Percentiles rank a stretch among this genome's conserved stretches.
Evolutionary conservation across 2,329 filamentous ascomycete genomes (phyloP).

Genomic region (Verticillium isaacii): DNA sequence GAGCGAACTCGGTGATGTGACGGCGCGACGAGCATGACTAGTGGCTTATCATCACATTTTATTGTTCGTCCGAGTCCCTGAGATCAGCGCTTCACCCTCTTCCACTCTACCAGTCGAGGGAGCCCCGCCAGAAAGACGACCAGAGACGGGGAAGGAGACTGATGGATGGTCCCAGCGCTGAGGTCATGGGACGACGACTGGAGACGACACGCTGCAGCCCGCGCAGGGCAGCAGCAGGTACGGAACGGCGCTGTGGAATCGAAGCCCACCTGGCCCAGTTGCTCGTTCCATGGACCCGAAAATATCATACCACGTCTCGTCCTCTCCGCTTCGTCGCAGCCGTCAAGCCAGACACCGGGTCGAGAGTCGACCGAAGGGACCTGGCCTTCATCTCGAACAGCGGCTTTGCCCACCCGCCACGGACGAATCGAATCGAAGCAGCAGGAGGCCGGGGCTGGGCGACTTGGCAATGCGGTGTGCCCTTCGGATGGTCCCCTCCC

Average conservation of each 20-base stretch:
- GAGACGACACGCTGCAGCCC: background rate
- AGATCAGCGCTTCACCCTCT: background rate
- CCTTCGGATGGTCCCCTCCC: slow-evolving; percentile 1
- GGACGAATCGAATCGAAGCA: slow-evolving; percentile 8
- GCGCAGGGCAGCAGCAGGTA: background rate
- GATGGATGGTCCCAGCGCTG: background rate
- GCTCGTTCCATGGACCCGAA: background rate
- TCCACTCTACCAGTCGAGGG: too few species aligned
- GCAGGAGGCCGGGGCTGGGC: background rate
- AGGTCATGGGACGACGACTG: background rate
- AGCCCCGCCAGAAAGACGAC: background rate
- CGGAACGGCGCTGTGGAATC: background rate
- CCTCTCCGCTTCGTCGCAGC: background rate
- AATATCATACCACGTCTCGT: background rate
- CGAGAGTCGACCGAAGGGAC: background rate
- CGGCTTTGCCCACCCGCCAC: background rate
- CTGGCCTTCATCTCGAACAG: background rate
- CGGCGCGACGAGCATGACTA: background rate
- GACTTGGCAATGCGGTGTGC: slow-evolving; percentile 3
- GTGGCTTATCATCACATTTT: background rate
- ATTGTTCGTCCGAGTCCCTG: background rate
- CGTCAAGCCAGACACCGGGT: background rate
- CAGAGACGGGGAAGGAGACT: background rate
- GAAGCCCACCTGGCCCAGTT: background rate
- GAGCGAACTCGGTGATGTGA: background rate